Conservation (phyloP, 495 filamentous ascomycete genomes). For the Cercophora newfieldiana region DNA sequence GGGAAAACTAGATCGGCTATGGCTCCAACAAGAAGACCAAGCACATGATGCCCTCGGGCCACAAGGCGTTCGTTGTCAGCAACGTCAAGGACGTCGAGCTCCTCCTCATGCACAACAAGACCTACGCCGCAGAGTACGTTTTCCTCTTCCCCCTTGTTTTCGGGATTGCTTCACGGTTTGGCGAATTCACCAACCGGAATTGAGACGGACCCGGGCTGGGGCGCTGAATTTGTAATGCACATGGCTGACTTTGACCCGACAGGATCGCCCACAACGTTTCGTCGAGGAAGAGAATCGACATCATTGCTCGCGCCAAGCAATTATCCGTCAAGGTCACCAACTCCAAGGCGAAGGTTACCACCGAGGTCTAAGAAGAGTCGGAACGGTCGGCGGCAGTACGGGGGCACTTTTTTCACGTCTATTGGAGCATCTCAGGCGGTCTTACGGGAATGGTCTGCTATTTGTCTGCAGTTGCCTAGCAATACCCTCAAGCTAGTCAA, state of each 20-base stretch:
- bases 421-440: conserved; percentile 38
- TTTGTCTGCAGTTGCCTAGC: conserved; percentile 35
- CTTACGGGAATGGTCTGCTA: conserved; percentile 36
- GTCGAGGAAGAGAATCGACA: conserved; percentile 96
- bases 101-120: conserved; percentile 99
- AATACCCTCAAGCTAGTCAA: conserved; percentile 31
- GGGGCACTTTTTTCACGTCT: conserved; percentile 35
- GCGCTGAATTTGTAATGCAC: neutral
- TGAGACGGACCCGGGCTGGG: neutral
- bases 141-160: neutral
- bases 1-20: conserved; percentile 77
- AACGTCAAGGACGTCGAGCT: conserved; percentile 94
- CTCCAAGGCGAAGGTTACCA: conserved; percentile 95
- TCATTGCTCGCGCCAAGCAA: conserved; percentile 93
- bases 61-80: conserved; percentile 99
- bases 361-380: conserved; percentile 71
- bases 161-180: neutral
- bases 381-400: conserved; percentile 19
- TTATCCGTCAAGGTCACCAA: conserved; percentile 99
- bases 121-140: conserved; percentile 95
- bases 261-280: conserved; percentile 98
- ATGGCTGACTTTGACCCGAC: conserved; percentile 13
- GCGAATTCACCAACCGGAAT: neutral
- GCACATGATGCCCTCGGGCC: conserved; percentile 97
- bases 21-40: conserved; percentile 98